Evolutionary conservation across 352 stramenopile species (phyloP).

Genomic region (Phytophthora sansomeana): DNA sequence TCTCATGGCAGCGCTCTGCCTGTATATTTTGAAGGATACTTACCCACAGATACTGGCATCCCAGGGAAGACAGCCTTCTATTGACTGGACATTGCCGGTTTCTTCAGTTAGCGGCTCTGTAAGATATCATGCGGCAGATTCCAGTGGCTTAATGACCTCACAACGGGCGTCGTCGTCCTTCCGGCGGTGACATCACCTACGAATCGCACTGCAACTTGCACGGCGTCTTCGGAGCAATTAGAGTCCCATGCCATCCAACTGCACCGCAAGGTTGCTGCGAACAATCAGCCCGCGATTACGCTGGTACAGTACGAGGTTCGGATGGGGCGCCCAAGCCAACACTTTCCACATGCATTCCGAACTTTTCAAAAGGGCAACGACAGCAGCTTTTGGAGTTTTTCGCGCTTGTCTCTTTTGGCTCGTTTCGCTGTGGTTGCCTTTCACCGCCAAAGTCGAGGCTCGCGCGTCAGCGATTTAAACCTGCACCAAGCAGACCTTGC

Average conservation of each 20-base stretch:
- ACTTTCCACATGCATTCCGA: background rate
- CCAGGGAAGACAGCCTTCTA: background rate
- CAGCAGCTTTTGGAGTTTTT: conserved; percentile 24
- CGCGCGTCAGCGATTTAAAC: conserved; percentile 14
- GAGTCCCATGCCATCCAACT: too few relatives aligned
- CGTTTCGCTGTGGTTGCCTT: conserved; percentile 9
- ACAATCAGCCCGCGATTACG: background rate
- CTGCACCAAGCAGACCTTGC: conserved; percentile 2
- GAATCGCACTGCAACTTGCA: background rate
- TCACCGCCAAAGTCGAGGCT: conserved; percentile 22
- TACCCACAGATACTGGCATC: conserved; percentile 8
- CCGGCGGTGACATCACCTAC: conserved; percentile 4
- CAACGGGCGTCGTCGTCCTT: background rate
- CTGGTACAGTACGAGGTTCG: background rate
- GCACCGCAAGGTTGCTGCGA: too few relatives aligned
- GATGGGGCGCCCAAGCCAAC: too few relatives aligned
- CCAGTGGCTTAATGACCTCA: background rate
- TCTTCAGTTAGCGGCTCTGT: background rate
- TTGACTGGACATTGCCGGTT: background rate
- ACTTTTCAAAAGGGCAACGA: background rate
- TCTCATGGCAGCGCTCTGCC: conserved; percentile 10
- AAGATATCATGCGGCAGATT: conserved; percentile 1
- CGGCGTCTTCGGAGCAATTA: background rate
- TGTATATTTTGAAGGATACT: too few relatives aligned
- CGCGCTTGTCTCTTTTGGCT: conserved; percentile 6